phyloP scores from a whole-genome alignment of 805 yeast genomes.

The Candida nemodendra region DNA sequence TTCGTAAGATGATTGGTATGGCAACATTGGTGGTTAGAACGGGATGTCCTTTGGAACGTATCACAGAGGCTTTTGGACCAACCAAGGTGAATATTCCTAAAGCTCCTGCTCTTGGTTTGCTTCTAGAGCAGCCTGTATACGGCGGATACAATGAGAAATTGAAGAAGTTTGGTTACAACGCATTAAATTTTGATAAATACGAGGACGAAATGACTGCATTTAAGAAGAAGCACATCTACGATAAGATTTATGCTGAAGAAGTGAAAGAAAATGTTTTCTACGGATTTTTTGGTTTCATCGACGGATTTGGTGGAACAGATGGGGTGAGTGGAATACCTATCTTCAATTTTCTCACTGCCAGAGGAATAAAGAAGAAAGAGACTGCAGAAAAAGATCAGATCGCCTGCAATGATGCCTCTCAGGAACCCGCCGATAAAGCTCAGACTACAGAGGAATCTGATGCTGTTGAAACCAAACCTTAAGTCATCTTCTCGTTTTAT shows the following conservation, averaged over 20 bases:
- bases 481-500: too few relatives aligned
- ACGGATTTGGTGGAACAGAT: constrained; percentile 64
- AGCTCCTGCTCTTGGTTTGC: constrained; percentile 93
- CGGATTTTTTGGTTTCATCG: constrained; percentile 89
- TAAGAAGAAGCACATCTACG: constrained; percentile 86
- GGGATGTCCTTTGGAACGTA: constrained; percentile 77
- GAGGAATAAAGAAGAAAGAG: constrained; percentile 35
- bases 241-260: constrained; percentile 89
- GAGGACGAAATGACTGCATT: constrained; percentile 75
- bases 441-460: too few relatives aligned
- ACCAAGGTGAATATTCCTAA: constrained; percentile 87
- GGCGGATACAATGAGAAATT: constrained; percentile 76
- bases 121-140: constrained; percentile 89
- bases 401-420: too few relatives aligned
- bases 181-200: constrained; percentile 65
- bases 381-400: constrained; percentile 1
- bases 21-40: constrained; percentile 83
- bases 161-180: constrained; percentile 72
- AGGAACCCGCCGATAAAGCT: too few relatives aligned
- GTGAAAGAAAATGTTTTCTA: constrained; percentile 82
- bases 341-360: constrained; percentile 56
- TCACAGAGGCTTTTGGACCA: constrained; percentile 71
- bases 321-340: constrained; percentile 50
- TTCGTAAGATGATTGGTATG: constrained; percentile 97
- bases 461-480: too few relatives aligned